phyloP scores from a whole-genome alignment of 805 yeast genomes.

The Yarrowia bubula region DNA sequence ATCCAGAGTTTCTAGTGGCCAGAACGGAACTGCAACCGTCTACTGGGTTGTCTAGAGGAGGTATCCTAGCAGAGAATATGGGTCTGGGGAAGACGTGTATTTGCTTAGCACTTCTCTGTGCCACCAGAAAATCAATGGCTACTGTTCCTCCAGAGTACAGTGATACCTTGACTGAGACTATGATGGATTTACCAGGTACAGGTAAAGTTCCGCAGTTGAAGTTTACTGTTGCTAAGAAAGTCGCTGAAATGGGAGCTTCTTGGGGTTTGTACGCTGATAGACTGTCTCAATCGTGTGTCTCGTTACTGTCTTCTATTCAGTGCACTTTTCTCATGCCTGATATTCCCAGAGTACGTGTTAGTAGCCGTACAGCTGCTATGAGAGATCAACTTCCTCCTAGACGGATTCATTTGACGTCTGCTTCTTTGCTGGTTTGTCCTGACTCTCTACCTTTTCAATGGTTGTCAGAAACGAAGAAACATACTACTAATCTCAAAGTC shows the following conservation, averaged over 20 bases:
- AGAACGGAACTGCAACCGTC: neutral
- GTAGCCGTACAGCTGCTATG: neutral
- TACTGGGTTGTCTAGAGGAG: constrained; percentile 44
- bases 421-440: constrained; percentile 1
- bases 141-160: neutral
- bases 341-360: neutral
- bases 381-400: neutral
- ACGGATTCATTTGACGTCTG: neutral
- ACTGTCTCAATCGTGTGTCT: neutral
- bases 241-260: neutral
- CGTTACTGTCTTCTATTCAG: neutral
- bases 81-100: constrained; percentile 65
- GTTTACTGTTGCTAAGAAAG: neutral
- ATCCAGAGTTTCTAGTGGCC: neutral
- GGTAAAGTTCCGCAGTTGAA: neutral
- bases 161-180: neutral
- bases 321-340: constrained; percentile 5
- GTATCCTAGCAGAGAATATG: constrained; percentile 66
- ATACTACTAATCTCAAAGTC: neutral
- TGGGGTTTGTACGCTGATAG: neutral
- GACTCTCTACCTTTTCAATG: constrained; percentile 7
- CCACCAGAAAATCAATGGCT: constrained; percentile 43
- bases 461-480: constrained; percentile 3
- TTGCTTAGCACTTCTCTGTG: constrained; percentile 55
- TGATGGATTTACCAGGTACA: neutral